Evolutionary conservation across 2,329 filamentous ascomycete species (phyloP).

Genomic region (Venturia pyrina): DNA sequence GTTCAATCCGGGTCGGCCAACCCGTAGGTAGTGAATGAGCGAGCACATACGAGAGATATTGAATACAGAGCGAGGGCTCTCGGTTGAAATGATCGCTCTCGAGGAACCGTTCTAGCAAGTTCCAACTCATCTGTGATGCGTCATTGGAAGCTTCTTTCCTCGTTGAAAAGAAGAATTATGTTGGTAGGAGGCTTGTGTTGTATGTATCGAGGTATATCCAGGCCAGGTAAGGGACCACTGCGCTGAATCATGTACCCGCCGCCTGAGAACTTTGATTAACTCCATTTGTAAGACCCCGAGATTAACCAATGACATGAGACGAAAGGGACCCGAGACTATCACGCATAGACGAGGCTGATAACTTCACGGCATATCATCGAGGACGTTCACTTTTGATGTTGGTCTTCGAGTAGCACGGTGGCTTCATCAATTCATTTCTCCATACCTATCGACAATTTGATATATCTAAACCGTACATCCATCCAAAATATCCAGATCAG

Average conservation of each 20-base stretch:
- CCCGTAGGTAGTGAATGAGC: constrained; percentile 14
- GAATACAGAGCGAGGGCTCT: constrained; percentile 79
- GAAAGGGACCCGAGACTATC: not conserved
- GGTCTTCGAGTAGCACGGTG: not conserved
- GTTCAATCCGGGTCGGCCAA: not conserved
- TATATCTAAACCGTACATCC: not conserved
- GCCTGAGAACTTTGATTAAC: not conserved
- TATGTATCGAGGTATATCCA: not conserved
- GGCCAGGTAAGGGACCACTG: not conserved
- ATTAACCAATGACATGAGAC: not conserved
- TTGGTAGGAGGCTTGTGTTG: not conserved
- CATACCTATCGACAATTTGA: not conserved
- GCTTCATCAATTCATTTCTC: not conserved
- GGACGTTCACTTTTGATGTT: not conserved
- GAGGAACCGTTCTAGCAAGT: constrained; percentile 81
- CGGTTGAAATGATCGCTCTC: constrained; percentile 91
- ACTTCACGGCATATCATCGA: not conserved
- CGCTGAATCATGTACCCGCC: not conserved
- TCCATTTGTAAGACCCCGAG: not conserved
- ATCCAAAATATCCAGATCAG: not conserved
- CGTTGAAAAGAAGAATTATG: constrained; percentile 3
- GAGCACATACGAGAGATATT: constrained; percentile 67
- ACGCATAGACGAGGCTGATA: not conserved
- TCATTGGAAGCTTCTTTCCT: constrained; percentile 8
- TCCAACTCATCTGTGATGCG: constrained; percentile 48